A percentile compares a stretch with the other conserved stretches of the same genome.
Evolutionary conservation across 2,329 filamentous ascomycete species (phyloP).

Genomic region (Huntiella abstrusa): DNA sequence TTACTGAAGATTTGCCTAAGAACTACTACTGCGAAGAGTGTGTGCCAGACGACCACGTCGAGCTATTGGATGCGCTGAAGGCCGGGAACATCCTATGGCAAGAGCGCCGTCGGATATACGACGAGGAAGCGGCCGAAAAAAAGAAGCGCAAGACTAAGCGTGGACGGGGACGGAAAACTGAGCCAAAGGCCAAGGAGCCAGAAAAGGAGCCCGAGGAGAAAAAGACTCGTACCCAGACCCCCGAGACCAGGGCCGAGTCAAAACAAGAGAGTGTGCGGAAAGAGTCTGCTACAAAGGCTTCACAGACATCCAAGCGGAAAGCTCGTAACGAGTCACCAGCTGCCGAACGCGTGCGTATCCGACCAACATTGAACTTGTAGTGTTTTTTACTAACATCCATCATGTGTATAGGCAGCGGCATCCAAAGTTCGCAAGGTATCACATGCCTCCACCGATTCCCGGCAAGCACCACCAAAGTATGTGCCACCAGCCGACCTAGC

Average conservation of each 20-base stretch:
- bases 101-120: conserved; percentile 41
- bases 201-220: conserved; percentile 24
- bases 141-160: conserved; percentile 40
- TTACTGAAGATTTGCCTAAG: conserved; percentile 58
- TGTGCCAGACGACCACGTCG: conserved; percentile 63
- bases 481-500: conserved; percentile 33
- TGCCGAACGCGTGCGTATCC: conserved; percentile 28
- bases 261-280: conserved; percentile 16
- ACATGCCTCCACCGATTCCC: conserved; percentile 25
- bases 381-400: not conserved
- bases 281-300: conserved; percentile 22
- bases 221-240: conserved; percentile 12
- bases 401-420: not conserved
- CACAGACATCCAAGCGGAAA: conserved; percentile 35
- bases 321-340: conserved; percentile 36
- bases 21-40: conserved; percentile 90
- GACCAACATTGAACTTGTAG: not conserved
- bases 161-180: conserved; percentile 38
- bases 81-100: conserved; percentile 81
- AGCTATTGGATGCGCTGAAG: conserved; percentile 58
- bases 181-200: conserved; percentile 30
- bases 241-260: conserved; percentile 23
- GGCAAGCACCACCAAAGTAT: conserved; percentile 20
- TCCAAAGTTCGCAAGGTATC: conserved; percentile 35
- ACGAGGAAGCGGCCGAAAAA: conserved; percentile 40